These are phyloP conservation scores for Aspergillus fischeri DNA, from an alignment of 2,329 filamentous ascomycete genomes.

Conservation along the genomic window DNA sequence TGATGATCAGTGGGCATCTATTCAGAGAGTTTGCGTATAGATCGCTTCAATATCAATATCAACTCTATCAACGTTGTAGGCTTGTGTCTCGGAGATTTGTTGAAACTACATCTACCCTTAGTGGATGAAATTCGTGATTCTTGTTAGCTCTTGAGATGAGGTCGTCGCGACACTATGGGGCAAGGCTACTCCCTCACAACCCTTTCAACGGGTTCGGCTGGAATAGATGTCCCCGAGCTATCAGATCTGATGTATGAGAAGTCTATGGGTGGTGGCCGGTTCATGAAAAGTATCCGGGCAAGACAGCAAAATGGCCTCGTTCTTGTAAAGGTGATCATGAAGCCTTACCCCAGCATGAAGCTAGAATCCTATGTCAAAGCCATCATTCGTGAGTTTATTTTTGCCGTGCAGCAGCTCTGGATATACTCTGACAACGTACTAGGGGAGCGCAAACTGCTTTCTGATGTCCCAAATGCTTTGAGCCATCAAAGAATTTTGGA, in stretches of 20 bases:
- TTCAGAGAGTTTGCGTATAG: not conserved
- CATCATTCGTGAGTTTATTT: constrained; percentile 61
- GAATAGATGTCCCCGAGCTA: constrained; percentile 90
- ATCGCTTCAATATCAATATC: not conserved
- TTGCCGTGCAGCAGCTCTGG: not conserved
- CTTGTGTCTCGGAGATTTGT: not conserved
- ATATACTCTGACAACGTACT: constrained; percentile 15
- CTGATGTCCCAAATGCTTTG: constrained; percentile 84
- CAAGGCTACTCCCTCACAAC: constrained; percentile 94
- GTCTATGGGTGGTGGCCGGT: constrained; percentile 83
- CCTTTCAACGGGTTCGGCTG: constrained; percentile 83
- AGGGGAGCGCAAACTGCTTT: constrained; percentile 76
- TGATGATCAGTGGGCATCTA: not conserved
- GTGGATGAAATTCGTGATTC: not conserved
- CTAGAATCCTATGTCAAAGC: constrained; percentile 73
- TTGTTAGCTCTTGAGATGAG: constrained; percentile 24
- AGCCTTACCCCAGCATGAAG: constrained; percentile 78
- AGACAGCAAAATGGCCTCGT: constrained; percentile 86
- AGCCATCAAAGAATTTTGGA: constrained; percentile 88
- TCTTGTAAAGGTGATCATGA: constrained; percentile 90
- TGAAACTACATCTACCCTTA: not conserved
- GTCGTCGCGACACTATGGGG: constrained; percentile 62
- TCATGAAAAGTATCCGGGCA: constrained; percentile 94
- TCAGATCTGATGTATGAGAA: constrained; percentile 88
- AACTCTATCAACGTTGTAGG: not conserved